phyloP scores from a whole-genome alignment of 1,284 basidiomycete genomes.

The Naganishia liquefaciens region DNA sequence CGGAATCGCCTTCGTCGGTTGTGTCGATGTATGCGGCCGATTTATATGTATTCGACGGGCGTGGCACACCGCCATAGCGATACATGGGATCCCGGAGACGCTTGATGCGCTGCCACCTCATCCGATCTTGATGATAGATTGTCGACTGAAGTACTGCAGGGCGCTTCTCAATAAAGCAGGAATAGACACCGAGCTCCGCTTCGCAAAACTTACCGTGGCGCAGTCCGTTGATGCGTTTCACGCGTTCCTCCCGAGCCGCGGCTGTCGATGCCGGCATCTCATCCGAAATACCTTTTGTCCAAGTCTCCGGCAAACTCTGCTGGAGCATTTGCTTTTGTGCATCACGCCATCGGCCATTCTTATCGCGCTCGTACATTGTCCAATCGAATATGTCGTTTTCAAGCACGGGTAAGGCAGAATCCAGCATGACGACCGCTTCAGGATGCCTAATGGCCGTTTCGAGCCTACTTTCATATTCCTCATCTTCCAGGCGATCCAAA shows the following conservation, averaged over 20 bases:
- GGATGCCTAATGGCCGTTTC: neutral
- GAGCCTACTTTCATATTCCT: constrained; percentile 18
- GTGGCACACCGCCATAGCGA: neutral
- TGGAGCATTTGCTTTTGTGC: neutral
- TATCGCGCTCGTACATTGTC: constrained; percentile 7
- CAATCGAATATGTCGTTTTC: constrained; percentile 22
- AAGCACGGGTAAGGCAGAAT: constrained; percentile 10
- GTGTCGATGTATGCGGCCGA: neutral
- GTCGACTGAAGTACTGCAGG: neutral
- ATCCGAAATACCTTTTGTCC: neutral
- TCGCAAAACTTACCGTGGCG: constrained; percentile 1
- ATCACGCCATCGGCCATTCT: neutral
- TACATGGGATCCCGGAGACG: constrained; percentile 20
- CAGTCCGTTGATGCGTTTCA: neutral
- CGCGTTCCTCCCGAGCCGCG: too few species aligned
- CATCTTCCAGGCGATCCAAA: constrained; percentile 9
- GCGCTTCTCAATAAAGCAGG: neutral
- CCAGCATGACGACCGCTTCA: neutral
- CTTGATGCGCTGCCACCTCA: constrained; percentile 12
- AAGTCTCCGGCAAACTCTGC: neutral
- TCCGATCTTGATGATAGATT: constrained; percentile 3
- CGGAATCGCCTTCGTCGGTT: constrained; percentile 54
- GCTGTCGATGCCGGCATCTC: too few species aligned
- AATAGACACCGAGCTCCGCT: neutral
- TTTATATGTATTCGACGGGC: neutral